Conservation (phyloP, 257 asterid genomes). For the Ehretia macrophylla region DNA sequence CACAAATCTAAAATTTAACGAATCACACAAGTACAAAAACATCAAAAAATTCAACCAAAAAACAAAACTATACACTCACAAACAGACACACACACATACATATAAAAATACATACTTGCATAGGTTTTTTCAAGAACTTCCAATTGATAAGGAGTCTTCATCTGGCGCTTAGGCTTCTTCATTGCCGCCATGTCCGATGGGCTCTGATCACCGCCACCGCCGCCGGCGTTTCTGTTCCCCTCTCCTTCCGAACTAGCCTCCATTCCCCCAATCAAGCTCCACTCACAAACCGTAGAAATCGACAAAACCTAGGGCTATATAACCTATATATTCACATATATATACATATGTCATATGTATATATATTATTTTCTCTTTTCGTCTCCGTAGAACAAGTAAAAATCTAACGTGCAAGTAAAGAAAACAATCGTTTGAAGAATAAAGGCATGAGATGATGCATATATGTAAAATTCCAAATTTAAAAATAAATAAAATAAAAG, state of each 20-base stretch:
- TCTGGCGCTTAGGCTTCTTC: constrained; percentile 95
- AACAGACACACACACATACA: neutral
- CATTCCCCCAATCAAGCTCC: constrained; percentile 57
- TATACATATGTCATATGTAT: too few species aligned
- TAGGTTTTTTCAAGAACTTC: constrained; percentile 78
- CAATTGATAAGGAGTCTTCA: constrained; percentile 99
- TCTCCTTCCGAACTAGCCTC: constrained; percentile 68
- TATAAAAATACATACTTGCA: constrained; percentile 43
- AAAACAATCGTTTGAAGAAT: too few species aligned
- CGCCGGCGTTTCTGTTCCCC: constrained; percentile 5
- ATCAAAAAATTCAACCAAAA: constrained; percentile 2
- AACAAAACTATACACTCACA: neutral
- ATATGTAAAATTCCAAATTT: too few species aligned
- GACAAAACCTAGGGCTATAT: constrained; percentile 29
- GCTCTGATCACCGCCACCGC: neutral
- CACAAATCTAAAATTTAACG: neutral
- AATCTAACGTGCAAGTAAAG: too few species aligned
- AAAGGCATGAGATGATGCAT: too few species aligned
- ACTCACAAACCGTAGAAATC: constrained; percentile 36
- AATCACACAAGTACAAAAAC: neutral
- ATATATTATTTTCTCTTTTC: too few species aligned
- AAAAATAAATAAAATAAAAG: too few species aligned
- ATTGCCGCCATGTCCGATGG: constrained; percentile 16
- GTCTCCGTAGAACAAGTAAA: too few species aligned
- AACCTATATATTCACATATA: neutral